Percentiles rank a stretch among this genome's conserved stretches.
These are phyloP conservation scores for Penicillium psychrofluorescens DNA, from an alignment of 495 filamentous ascomycete genomes.

Conservation along the genomic window DNA sequence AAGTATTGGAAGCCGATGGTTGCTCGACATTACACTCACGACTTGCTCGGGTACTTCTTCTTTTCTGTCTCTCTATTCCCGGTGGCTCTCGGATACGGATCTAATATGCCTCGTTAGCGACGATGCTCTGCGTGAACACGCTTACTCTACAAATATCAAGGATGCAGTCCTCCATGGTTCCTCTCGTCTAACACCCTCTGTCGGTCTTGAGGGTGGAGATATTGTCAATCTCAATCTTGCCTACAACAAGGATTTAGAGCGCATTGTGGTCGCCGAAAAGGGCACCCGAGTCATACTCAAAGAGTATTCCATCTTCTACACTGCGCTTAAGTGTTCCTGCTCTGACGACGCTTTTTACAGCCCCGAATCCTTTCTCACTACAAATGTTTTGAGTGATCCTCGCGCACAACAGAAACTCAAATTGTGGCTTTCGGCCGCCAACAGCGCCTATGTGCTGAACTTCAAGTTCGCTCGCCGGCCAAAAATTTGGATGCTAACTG, in stretches of 20 bases:
- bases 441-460: conserved; percentile 14
- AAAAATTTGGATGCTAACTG: conserved; percentile 19
- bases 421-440: conserved; percentile 18
- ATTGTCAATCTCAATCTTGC: conserved; percentile 20
- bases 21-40: conserved; percentile 20
- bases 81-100: neutral
- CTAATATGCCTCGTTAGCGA: conserved; percentile 6
- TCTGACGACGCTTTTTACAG: conserved; percentile 1
- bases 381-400: conserved; percentile 8
- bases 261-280: conserved; percentile 13
- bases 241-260: conserved; percentile 15
- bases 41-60: conserved; percentile 8
- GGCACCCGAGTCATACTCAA: conserved; percentile 13
- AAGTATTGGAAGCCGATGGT: conserved; percentile 22
- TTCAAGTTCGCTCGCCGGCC: conserved; percentile 21
- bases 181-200: conserved; percentile 8
- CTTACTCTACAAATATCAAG: conserved; percentile 8
- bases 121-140: conserved; percentile 11
- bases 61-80: neutral
- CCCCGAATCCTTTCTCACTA: conserved; percentile 13
- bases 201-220: conserved; percentile 13
- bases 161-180: conserved; percentile 13
- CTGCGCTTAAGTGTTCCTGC: neutral
- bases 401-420: conserved; percentile 15
- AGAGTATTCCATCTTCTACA: conserved; percentile 6